Evolutionary conservation across 176 grass and related monocot genomes (phyloP).

Genomic region (Ampelocalamus luodianensis): DNA sequence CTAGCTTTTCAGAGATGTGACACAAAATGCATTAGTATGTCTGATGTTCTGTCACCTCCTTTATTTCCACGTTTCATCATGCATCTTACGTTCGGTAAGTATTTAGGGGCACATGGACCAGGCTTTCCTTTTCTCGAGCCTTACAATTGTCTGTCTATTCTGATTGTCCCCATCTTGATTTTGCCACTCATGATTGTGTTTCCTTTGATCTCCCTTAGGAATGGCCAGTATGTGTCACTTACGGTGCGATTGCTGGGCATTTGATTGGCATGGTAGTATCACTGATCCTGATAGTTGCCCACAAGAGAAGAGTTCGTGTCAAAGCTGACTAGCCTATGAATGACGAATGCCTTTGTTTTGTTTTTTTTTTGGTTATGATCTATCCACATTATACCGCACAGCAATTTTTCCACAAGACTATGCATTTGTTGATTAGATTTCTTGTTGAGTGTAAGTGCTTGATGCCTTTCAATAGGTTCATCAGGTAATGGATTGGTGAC

Average conservation of each 20-base stretch:
- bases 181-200: background rate
- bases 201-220: constrained; percentile 51
- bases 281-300: constrained; percentile 42
- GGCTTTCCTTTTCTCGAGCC: background rate
- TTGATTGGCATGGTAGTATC: constrained; percentile 64
- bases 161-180: background rate
- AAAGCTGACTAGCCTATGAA: constrained; percentile 71
- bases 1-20: background rate
- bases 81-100: background rate
- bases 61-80: background rate
- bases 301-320: constrained; percentile 45
- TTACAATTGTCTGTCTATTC: background rate
- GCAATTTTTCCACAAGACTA: background rate
- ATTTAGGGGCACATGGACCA: background rate
- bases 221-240: constrained; percentile 88
- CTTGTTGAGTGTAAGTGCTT: background rate
- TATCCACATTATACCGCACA: background rate
- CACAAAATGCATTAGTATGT: background rate
- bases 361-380: background rate
- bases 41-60: background rate
- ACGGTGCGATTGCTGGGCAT: constrained; percentile 73
- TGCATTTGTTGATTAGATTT: constrained; percentile 12
- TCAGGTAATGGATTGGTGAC: background rate
- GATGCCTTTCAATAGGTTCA: constrained; percentile 17
- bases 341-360: constrained; percentile 1